Evolutionary conservation across 2,329 filamentous ascomycete genomes (phyloP), one percentile per base, ranked within the genome.

Genomic region (Pezicula radicicola): DNA sequence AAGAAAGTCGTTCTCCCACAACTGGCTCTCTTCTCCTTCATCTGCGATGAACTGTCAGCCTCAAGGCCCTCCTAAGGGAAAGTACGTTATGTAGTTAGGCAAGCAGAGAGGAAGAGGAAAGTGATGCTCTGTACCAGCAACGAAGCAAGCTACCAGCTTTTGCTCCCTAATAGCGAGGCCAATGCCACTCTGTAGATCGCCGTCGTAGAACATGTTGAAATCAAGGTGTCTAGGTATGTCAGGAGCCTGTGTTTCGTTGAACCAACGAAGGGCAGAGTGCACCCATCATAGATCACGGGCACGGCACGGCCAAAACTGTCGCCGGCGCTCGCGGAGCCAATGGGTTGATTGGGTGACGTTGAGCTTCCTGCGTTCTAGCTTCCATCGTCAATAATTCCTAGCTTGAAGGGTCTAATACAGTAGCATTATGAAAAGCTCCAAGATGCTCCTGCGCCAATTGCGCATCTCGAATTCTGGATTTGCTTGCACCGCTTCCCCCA

Each of bases 121-220:
- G 42, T 42, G 45, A 40, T 46, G 16, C 51, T 56, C 59, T 75
- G 59, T 69, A 91, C 89, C 87, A 64, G 84, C 83, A 30, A 96
- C 86, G 69, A 97, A 95, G 72, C 91, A 96, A 28, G 89, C 80
- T 1, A 97, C 88, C 16, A 88, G 78, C 70, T 93, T 95, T 53
- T 82, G 75, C 67, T 92, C 77, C 54, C 83, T 80, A 6, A 97
- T 78, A 12, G 92, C 91, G 18, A 81, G 75, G 30, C 81, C 78
- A 61, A 97, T 95, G 53, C 90, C 92, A 63, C 87, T 86, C 63
- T 95, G 88, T 18, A 97, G 72, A 55, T 83, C 84, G 16, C 91
- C 92, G 54, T 85, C 65, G 68, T 91, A 92, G 71, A 96, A 97
- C 86, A 96, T 92, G 40, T 44, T 66, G 46, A 45, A 50, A 28